These are phyloP conservation scores for Globisporangium spiculum DNA, from an alignment of 352 stramenopile genomes.

Conservation along the genomic window DNA sequence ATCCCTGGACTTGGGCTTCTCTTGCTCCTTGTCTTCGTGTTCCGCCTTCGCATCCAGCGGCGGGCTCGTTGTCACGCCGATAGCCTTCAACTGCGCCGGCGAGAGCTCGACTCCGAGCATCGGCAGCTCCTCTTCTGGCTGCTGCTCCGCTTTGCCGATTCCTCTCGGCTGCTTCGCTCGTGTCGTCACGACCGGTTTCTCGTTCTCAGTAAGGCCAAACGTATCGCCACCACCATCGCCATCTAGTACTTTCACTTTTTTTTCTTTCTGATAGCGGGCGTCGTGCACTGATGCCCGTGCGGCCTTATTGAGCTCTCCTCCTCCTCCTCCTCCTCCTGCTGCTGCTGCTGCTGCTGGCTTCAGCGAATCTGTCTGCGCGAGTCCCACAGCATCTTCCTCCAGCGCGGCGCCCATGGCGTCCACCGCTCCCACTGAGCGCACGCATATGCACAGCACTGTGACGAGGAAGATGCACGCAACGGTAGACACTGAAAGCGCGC, in stretches of 20 bases:
- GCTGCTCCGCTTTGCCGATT: neutral
- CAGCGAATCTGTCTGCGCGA: neutral
- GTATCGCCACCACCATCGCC: neutral
- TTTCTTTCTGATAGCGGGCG: neutral
- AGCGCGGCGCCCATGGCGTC: conserved; percentile 18
- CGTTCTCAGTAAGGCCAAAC: neutral
- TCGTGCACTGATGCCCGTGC: neutral
- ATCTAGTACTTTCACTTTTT: neutral
- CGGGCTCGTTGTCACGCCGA: conserved; percentile 9
- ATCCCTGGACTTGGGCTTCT: neutral
- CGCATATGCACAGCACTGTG: neutral
- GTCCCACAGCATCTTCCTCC: conserved; percentile 6
- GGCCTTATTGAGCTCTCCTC: neutral
- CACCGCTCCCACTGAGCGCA: neutral
- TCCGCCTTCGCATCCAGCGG: neutral
- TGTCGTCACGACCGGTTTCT: neutral
- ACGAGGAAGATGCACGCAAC: neutral
- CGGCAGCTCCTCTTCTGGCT: neutral
- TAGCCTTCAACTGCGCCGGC: conserved; percentile 14
- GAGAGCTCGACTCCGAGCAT: conserved; percentile 15
- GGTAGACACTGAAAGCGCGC: neutral
- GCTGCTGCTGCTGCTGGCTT: neutral
- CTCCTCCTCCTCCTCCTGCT: neutral
- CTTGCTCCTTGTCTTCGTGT: neutral
- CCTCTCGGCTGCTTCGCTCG: neutral